Evolutionary conservation across 495 filamentous ascomycete species (phyloP), one percentile per base, ranked within the genome.

Genomic region (Aspergillus steynii): DNA sequence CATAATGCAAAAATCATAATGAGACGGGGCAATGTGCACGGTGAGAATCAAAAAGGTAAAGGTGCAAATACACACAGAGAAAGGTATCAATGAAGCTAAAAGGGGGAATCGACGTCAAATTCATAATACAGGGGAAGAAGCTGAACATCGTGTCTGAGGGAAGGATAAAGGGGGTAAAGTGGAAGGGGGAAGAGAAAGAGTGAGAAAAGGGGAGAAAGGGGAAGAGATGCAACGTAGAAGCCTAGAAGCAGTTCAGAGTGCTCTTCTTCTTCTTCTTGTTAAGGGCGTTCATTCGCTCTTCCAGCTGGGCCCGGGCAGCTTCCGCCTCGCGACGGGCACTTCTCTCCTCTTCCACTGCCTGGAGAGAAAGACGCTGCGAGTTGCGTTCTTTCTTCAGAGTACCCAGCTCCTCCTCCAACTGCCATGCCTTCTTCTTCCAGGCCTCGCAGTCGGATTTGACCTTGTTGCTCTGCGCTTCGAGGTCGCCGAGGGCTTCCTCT

Each of bases 201-300:
- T 52, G 57, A 64, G 37, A 61, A 45, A 51, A 29, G 54, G 49
- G 60, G 60, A 53, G 51, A 66, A 49, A 63, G 67, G 60, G 37
- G 58, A 58, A 59, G 62, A 65, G 49, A 34, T 54, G 45, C 26
- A 62, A 32, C 14, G 48, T 46, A 49, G 45, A 61, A 62, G 46
- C 62, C 63, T 73, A 99, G 78, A 99, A 99, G 82, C 95, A 99
- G 78, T 96, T 97, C 68, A 99, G 86, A 32, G 89, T 91, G 70
- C 91, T 89, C 86, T 95, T 95, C 86, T 97, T 96, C 82, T 93
- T 96, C 78, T 93, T 93, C 73, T 85, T 86, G 71, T 87, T 89
- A 69, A 96, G 87, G n/a, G 86, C 89, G 60, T 90, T 88, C 94
- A 99, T 97, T 12, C 93, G 83, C 79, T 96, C 91, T 75, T 99